These are phyloP conservation scores for Pholiota microspora DNA, from an alignment of 768 basidiomycete species.

Conservation along the genomic window DNA sequence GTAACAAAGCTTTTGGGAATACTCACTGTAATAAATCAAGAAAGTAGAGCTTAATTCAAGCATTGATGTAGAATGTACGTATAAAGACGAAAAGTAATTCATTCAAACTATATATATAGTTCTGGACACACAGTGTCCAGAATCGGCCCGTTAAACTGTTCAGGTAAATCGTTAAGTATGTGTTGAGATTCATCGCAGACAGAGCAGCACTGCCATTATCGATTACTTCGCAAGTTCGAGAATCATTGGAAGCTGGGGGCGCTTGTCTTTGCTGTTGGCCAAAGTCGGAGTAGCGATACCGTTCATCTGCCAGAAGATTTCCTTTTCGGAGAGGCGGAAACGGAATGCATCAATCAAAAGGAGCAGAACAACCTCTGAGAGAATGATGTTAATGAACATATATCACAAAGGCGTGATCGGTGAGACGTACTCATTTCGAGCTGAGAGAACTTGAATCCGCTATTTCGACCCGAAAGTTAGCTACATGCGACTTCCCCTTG, in stretches of 20 bases:
- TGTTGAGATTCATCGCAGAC: too few species aligned
- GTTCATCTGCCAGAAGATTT: slow-evolving; percentile 30
- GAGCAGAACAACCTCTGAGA: slow-evolving; percentile 21
- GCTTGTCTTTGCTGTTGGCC: not conserved
- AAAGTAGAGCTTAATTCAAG: too few species aligned
- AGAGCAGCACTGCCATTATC: too few species aligned
- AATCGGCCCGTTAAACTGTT: too few species aligned
- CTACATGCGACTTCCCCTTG: not conserved
- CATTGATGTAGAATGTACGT: too few species aligned
- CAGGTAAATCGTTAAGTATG: too few species aligned
- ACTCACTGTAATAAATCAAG: too few species aligned
- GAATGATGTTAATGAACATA: slow-evolving; percentile 6
- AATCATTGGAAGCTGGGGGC: slow-evolving; percentile 15
- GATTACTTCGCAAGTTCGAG: slow-evolving; percentile 1
- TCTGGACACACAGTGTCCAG: too few species aligned
- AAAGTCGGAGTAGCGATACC: slow-evolving; percentile 22
- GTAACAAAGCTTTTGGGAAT: too few species aligned
- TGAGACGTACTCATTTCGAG: slow-evolving; percentile 28
- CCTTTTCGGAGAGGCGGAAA: slow-evolving; percentile 10
- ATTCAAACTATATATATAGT: too few species aligned
- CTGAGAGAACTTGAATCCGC: slow-evolving; percentile 24
- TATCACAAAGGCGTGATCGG: not conserved
- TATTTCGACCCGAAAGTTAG: slow-evolving; percentile 2
- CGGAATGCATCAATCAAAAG: slow-evolving; percentile 11
- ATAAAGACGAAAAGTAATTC: too few species aligned